These are phyloP conservation scores for Neoascochyta sp. DNA, from an alignment of 2,329 filamentous ascomycete species.

Conservation along the genomic window DNA sequence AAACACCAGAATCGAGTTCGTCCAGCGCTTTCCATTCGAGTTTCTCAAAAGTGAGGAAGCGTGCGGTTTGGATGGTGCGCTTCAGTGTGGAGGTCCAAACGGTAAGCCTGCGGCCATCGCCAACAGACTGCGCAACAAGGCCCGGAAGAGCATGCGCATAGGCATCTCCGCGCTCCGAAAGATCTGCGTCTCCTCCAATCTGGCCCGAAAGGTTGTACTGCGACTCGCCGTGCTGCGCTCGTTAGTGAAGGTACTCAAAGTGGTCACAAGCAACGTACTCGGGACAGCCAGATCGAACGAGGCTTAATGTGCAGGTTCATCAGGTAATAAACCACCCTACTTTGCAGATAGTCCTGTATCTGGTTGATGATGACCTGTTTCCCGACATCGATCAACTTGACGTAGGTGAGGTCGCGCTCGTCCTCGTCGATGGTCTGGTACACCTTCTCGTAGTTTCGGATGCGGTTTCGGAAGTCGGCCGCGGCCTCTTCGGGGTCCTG, in stretches of 20 bases:
- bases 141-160: slow-evolving; percentile 84
- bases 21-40: slow-evolving; percentile 98
- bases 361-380: slow-evolving; percentile 97
- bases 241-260: slow-evolving; percentile 11
- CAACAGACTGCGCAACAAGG: slow-evolving; percentile 79
- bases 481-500: slow-evolving; percentile 92
- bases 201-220: slow-evolving; percentile 84
- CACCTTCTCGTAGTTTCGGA: slow-evolving; percentile 94
- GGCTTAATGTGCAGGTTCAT: slow-evolving; percentile 99
- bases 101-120: slow-evolving; percentile 65
- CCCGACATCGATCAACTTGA: slow-evolving; percentile 96
- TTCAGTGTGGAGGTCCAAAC: slow-evolving; percentile 73
- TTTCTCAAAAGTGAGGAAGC: slow-evolving; percentile 87
- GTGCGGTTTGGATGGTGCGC: slow-evolving; percentile 87
- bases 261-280: slow-evolving; percentile 55
- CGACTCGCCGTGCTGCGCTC: slow-evolving; percentile 80
- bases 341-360: slow-evolving; percentile 95
- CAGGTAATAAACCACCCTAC: slow-evolving; percentile 93
- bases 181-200: slow-evolving; percentile 86
- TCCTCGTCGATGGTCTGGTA: slow-evolving; percentile 92
- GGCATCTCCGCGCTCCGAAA: slow-evolving; percentile 80
- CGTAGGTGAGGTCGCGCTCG: slow-evolving; percentile 84
- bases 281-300: slow-evolving; percentile 91
- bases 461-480: slow-evolving; percentile 86
- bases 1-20: slow-evolving; percentile 93